phyloP scores from a whole-genome alignment of 345 rosid genomes.

The Adansonia digitata region DNA sequence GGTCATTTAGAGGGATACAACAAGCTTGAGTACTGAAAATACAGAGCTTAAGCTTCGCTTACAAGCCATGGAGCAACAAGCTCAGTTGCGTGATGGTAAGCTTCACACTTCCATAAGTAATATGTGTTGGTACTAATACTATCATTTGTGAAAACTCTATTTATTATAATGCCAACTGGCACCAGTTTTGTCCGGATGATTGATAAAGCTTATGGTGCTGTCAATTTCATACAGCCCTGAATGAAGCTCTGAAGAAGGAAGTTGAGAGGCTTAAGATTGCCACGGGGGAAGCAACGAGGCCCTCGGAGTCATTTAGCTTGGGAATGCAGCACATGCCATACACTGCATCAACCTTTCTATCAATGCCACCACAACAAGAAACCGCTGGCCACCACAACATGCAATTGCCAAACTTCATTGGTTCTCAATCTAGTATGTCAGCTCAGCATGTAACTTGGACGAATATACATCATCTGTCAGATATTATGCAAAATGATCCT shows the following conservation, averaged over 20 bases:
- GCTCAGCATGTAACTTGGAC: constrained; percentile 8
- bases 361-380: constrained; percentile 29
- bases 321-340: constrained; percentile 47
- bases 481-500: constrained; percentile 35
- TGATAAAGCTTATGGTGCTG: too few species aligned
- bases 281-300: constrained; percentile 45
- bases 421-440: constrained; percentile 19
- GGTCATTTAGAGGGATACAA: constrained; percentile 61
- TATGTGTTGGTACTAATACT: too few species aligned
- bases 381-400: constrained; percentile 26
- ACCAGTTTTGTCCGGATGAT: too few species aligned
- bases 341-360: constrained; percentile 29
- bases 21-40: constrained; percentile 59
- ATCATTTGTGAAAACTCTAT: too few species aligned
- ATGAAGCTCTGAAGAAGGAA: too few species aligned
- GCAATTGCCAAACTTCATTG: constrained; percentile 33
- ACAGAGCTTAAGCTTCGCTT: constrained; percentile 68
- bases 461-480: constrained; percentile 22
- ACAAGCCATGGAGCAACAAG: constrained; percentile 85
- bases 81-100: constrained; percentile 81
- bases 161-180: too few species aligned
- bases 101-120: neutral
- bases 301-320: constrained; percentile 38
- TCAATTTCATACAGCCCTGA: too few species aligned
- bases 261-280: constrained; percentile 47